Evolutionary conservation across 208 protist species (phyloP).

Genomic region (Trypanosoma brucei): DNA sequence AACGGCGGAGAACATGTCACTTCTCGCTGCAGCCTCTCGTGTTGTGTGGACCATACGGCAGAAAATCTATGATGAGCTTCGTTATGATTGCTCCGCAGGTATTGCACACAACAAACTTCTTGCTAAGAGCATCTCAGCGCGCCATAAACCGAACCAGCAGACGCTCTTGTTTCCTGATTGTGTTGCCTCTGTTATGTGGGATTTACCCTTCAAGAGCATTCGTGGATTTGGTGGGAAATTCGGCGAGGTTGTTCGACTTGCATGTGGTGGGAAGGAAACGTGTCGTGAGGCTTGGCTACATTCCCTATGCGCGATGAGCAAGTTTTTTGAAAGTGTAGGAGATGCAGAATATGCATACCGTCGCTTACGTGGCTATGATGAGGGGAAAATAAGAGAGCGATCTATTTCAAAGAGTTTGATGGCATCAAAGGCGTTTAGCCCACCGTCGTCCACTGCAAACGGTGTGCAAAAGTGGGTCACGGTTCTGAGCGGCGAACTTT

Average conservation of each 20-base stretch:
- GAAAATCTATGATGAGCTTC: constrained; percentile 50
- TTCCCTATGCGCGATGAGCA: constrained; percentile 12
- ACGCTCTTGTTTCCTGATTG: constrained; percentile 65
- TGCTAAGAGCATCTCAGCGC: constrained; percentile 74
- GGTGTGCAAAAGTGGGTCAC: constrained; percentile 57
- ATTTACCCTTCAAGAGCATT: constrained; percentile 42
- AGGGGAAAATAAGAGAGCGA: constrained; percentile 34
- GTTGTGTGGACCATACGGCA: constrained; percentile 59
- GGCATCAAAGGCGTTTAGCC: constrained; percentile 65
- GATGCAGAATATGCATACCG: constrained; percentile 33
- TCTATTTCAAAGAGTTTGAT: constrained; percentile 43
- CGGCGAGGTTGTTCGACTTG: constrained; percentile 36
- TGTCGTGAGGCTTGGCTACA: constrained; percentile 59
- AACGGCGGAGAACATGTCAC: constrained; percentile 37
- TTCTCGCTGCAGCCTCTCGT: constrained; percentile 55
- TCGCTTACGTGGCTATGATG: constrained; percentile 45
- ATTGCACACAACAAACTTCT: constrained; percentile 82
- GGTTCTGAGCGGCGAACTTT: constrained; percentile 59
- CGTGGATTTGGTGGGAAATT: constrained; percentile 83
- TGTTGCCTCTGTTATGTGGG: constrained; percentile 51
- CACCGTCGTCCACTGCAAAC: constrained; percentile 21
- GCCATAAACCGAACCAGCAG: constrained; percentile 85
- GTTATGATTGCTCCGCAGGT: constrained; percentile 83
- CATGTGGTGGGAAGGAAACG: constrained; percentile 31
- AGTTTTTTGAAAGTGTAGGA: constrained; percentile 3